Base-by-base conservation (phyloP, 1,284 basidiomycete species). In the Vanrija sp. region DNA sequence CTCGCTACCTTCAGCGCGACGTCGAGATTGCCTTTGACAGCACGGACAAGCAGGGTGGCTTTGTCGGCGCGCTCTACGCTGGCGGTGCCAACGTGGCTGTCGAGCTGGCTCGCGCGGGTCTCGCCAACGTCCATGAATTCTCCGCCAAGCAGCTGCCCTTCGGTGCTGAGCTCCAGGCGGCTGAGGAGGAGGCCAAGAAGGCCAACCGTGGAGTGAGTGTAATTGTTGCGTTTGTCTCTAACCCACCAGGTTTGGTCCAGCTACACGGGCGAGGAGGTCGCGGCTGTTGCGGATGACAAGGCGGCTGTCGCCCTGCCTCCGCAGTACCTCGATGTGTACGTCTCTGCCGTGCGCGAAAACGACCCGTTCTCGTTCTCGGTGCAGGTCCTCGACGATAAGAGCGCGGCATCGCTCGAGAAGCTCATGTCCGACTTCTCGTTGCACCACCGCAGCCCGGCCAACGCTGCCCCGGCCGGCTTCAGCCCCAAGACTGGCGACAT, bases 21-120 rank as follows among this genome's bases (percentile, higher is more conserved):
- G 87, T 93, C 15, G 95, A 98, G 75, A 85, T 98, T 57, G 86
- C 90, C 62, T 85, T 97, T 43, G 88, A 95, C 55, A 82, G 84
- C 42, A 85, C 87, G 15, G 95, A 98, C 79, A 97, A 96, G 77
- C 87, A 87, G 16, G 95, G 95, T 38, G 94, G 95, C 7, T 98
- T 97, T 77, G 94, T 98, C 62, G 95, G 95, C 16, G 78, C 86
- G 1, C 79, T 97, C 52, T 96, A 88, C 74, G 62, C 88, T 65
- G 90, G 83, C 65, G 66, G 68, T 2, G 87, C 91, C 60, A 98
- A 97, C 70, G 85, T 83, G 43, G 94, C 92, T 1, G 79, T 94
- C 41, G 77, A 84, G 31, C 81, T 98, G 16, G 85, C 88, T n/a
- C 83, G 83, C 54, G 88, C 93, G 27, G 73, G 68, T 59, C 80